Evolutionary conservation across 805 yeast genomes (phyloP).

Genomic region (Novakomyces olei): DNA sequence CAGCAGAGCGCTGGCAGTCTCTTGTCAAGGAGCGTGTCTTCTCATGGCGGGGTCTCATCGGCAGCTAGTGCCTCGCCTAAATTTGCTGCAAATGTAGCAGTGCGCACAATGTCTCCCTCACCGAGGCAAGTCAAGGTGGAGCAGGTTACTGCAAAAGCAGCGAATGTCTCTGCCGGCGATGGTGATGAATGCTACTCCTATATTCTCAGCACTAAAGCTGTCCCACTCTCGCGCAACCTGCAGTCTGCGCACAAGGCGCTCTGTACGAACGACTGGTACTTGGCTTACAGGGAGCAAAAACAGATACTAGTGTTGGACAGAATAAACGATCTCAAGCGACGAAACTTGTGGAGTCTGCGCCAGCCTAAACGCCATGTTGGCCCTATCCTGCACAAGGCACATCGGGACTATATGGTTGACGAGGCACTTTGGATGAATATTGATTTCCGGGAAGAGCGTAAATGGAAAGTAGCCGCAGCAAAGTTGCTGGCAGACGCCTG

Average conservation of each 20-base stretch:
- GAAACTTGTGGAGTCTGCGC: constrained; percentile 73
- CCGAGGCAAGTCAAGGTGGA: too few relatives aligned
- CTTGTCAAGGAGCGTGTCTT: not conserved
- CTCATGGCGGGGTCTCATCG: not conserved
- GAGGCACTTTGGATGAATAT: constrained; percentile 72
- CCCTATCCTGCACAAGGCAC: constrained; percentile 34
- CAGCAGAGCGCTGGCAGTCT: too few relatives aligned
- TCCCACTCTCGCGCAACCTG: constrained; percentile 59
- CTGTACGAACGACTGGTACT: constrained; percentile 65
- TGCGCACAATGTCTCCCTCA: too few relatives aligned
- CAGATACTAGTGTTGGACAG: constrained; percentile 72
- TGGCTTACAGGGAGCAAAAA: constrained; percentile 72
- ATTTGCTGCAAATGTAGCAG: too few relatives aligned
- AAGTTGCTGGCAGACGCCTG: constrained; percentile 49
- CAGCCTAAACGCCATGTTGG: constrained; percentile 57
- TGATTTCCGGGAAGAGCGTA: constrained; percentile 49
- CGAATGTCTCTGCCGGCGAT: too few relatives aligned
- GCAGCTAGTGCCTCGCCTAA: not conserved
- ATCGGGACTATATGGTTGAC: constrained; percentile 50
- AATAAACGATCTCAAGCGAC: constrained; percentile 74
- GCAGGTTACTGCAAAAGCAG: not conserved
- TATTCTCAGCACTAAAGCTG: constrained; percentile 6
- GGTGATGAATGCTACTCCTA: too few relatives aligned
- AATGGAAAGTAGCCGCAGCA: constrained; percentile 50
- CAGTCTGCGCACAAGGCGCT: constrained; percentile 73